Percentiles rank a stretch among this genome's conserved stretches.
These are phyloP conservation scores for Apiotrichum laibachii DNA, from an alignment of 1,284 basidiomycete species.

Conservation along the genomic window DNA sequence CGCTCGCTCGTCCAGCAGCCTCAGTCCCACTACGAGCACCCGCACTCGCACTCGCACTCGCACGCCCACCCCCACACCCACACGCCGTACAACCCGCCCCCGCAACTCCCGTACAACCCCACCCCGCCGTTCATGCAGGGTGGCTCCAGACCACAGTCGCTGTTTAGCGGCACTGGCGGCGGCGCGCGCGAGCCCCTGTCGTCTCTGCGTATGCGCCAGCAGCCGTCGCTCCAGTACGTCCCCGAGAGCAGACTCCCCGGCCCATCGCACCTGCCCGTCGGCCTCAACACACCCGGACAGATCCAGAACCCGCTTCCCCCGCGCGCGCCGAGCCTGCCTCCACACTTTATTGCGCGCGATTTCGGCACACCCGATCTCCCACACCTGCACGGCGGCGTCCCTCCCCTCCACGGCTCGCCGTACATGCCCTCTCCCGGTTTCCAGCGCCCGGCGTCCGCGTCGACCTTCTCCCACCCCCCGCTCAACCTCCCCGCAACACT, in stretches of 20 bases:
- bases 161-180: constrained; percentile 12
- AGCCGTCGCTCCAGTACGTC: constrained; percentile 6
- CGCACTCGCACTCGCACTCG: neutral
- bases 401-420: constrained; percentile 13
- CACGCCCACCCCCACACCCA: neutral
- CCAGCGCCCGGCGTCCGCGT: constrained; percentile 41
- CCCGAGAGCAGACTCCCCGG: constrained; percentile 8
- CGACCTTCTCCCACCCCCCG: constrained; percentile 42
- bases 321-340: constrained; percentile 9
- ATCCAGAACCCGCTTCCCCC: neutral
- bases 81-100: neutral
- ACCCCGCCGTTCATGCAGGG: constrained; percentile 1
- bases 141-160: constrained; percentile 11
- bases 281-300: neutral
- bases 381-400: neutral
- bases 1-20: constrained; percentile 31
- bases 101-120: neutral
- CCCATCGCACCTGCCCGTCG: neutral
- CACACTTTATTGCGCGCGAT: constrained; percentile 19
- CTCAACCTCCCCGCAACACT: constrained; percentile 40
- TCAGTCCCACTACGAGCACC: neutral
- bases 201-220: constrained; percentile 3
- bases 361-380: constrained; percentile 32
- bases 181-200: constrained; percentile 11
- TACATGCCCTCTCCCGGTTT: constrained; percentile 12